Base-by-base conservation (phyloP, 2,329 filamentous ascomycete genomes). In the Fusarium verticillioides region DNA sequence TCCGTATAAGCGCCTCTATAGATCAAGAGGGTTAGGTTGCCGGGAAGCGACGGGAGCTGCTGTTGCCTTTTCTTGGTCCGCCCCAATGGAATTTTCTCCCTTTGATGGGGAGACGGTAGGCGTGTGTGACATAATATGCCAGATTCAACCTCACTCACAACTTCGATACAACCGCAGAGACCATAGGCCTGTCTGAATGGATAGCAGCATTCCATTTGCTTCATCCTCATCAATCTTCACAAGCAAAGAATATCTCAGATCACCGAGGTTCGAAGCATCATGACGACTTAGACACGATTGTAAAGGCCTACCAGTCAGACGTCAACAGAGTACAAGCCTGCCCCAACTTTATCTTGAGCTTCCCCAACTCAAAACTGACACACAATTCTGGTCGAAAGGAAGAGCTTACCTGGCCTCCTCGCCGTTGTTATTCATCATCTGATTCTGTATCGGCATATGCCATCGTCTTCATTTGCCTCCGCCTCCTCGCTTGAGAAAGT, bases 71-170 rank as follows among this genome's bases (percentile, higher is more conserved):
- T 42, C 54, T 68, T 58, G 47, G 18, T 63, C 66, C 75, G 62
- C 73, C 75, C 76, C 76, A 78, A 78, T 74, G 74, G 74, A 67
- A 69, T 77, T 75, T 23, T 44, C 60, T 59, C 57, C 59, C 67
- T 72, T 75, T 69, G 58, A 70, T 69, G 63, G 54, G 66, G 44
- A 18, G 34, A 75, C 69, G 66, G 69, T 15, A 46, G 74, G 75
- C 49, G 75, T 78, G 74, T 40, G 18, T 37, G 37, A 34, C 62
- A 60, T 23, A 63, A 62, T 40, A 44, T 64, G 58, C 59, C 43
- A 66, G 69, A 60, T 72, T 72, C 61, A 74, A 69, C 72, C 71
- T 75, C 56, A 36, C 54, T 52, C 28, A 57, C 49, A 30, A 26
- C 54, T 53, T 58, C 23, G 21, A 46, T 50, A 53, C 44, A 30